Evolutionary conservation across 257 asterid species (phyloP), one percentile per base, ranked within the genome.

Genomic region (Solanum gandarillasii): DNA sequence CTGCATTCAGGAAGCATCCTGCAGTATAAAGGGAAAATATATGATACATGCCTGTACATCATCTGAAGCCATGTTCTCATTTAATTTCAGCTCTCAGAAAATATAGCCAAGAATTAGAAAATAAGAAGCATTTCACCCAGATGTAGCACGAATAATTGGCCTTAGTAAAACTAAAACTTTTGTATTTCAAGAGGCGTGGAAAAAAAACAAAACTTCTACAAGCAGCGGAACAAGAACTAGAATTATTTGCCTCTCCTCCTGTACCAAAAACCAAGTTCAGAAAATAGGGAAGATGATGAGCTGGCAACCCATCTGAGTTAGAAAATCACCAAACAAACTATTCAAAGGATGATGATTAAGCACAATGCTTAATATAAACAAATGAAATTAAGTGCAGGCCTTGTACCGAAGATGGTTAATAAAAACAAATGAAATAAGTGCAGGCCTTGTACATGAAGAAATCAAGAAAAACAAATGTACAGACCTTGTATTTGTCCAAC

Each of bases 401-500:
- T 71, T 39, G 84, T 41, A 78, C 36, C 5, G 36, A 78, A 78
- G 32, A 32, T 86, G 86, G 55, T 62, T 23, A 68, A 31, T 38
- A 41, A 12, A 75, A 81, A 32, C 39, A 68, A 75, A 27, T 67
- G 32, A 87, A 60, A 36, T 39, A 34, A 39, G 62, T 27, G 20
- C 84, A 23, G 82, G 27, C 67, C 36, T 73, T 46, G 67, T 29
- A 81, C 68, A 25, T 46, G 39, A 81, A 29, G 16, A n/a, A 36
- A 86, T 46, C 27, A 46, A 46, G 16, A n/a, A 36, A 83, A 87
- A 52, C 13, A 75, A 36, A 34, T 73, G 68, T n/a, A 5, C 83
- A 86, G 48, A 94, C 98, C 98, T 90, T 90, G 94, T 83, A 90
- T 85, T 86, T 89, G 88, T 60, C 91, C 82, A 83, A 82, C 82